Percentiles rank a stretch among this genome's conserved stretches.
These are phyloP conservation scores for Geum urbanum DNA, from an alignment of 306 rosid genomes.

Conservation along the genomic window DNA sequence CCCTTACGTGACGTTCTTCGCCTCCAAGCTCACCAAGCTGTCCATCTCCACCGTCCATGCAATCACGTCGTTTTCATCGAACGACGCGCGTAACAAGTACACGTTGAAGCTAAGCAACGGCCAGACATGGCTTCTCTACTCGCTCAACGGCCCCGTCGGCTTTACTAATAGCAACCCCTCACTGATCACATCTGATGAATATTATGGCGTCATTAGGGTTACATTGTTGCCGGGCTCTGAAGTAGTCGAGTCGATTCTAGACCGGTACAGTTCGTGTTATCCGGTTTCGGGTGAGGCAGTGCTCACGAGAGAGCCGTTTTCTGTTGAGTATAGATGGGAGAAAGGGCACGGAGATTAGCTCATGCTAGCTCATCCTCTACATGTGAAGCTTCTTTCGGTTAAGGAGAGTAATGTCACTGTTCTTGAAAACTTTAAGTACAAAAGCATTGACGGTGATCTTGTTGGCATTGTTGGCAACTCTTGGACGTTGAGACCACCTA, in stretches of 20 bases:
- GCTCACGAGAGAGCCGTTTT: background rate
- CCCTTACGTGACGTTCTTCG: background rate
- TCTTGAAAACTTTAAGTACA: background rate
- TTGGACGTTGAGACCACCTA: background rate
- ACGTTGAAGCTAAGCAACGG: background rate
- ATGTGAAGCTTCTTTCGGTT: background rate
- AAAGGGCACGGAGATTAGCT: background rate
- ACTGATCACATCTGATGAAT: background rate
- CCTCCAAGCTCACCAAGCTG: background rate
- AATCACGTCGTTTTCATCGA: background rate
- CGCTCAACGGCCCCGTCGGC: background rate
- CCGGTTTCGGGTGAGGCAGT: background rate
- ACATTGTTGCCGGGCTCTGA: background rate
- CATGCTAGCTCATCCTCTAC: constrained; percentile 5
- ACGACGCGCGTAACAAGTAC: background rate
- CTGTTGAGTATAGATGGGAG: background rate
- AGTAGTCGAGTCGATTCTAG: background rate
- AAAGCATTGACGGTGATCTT: background rate
- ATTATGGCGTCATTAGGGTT: background rate
- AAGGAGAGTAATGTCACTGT: background rate
- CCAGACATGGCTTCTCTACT: background rate
- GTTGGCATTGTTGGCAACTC: too few species aligned
- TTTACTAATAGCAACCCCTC: background rate
- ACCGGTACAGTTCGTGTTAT: background rate
- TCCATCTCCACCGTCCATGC: background rate